A percentile compares a stretch with the other conserved stretches of the same genome.
phyloP scores from a whole-genome alignment of 2,329 filamentous ascomycete species.

The Zarea fungicola region DNA sequence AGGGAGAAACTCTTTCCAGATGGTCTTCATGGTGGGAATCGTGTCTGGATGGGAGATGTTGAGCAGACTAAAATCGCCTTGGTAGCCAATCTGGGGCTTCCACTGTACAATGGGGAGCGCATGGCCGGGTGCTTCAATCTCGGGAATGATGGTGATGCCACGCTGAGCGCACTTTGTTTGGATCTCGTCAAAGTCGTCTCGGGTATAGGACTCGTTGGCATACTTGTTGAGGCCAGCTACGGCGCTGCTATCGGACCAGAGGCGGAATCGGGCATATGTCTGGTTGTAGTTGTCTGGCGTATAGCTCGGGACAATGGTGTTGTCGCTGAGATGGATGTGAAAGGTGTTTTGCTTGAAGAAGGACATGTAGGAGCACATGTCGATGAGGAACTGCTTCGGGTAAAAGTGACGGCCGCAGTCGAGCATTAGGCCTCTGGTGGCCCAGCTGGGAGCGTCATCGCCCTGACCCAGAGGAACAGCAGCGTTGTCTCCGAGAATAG shows the following conservation, averaged over 20 bases:
- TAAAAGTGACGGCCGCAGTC: constrained; percentile 54
- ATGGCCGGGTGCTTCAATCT: constrained; percentile 57
- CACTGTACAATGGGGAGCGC: constrained; percentile 52
- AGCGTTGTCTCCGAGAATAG: constrained; percentile 35
- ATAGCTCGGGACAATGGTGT: constrained; percentile 45
- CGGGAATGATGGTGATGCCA: constrained; percentile 53
- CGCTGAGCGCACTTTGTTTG: constrained; percentile 47
- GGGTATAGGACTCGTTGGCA: constrained; percentile 50
- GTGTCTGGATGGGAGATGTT: constrained; percentile 42
- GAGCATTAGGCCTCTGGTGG: constrained; percentile 44
- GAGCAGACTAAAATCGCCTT: constrained; percentile 42
- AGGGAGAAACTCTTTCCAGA: constrained; percentile 49
- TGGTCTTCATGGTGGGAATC: constrained; percentile 43
- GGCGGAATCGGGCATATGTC: constrained; percentile 51
- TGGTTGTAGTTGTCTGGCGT: constrained; percentile 40
- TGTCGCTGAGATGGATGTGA: constrained; percentile 55
- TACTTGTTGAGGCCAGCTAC: constrained; percentile 45
- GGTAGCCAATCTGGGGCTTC: constrained; percentile 50
- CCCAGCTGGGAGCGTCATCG: constrained; percentile 47
- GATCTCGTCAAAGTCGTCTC: constrained; percentile 45
- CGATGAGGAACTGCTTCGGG: constrained; percentile 46
- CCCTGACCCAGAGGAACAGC: constrained; percentile 37
- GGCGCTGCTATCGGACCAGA: constrained; percentile 43
- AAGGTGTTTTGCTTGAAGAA: constrained; percentile 58
- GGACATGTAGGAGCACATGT: constrained; percentile 55